Base-by-base conservation (phyloP, 352 stramenopile genomes). In the Phytopythium vexans region DNA sequence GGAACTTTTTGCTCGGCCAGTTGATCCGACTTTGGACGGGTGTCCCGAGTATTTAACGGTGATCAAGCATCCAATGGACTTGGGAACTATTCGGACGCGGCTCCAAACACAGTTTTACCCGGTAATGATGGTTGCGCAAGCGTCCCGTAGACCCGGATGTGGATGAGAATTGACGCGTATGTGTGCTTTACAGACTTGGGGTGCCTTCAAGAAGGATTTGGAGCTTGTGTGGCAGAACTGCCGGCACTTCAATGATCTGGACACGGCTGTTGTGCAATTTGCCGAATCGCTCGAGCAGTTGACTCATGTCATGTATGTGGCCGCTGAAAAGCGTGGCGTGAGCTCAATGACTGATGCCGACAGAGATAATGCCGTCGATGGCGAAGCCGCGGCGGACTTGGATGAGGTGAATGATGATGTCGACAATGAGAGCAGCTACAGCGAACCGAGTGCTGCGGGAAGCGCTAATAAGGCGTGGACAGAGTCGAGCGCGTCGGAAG, bases 211-310 rank as follows among this genome's bases (percentile, higher is more conserved):
- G 55, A 62, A 60, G 38, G 87, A 96, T 54, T 65, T 95, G 39
- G 68, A 85, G 36, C 81, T 70, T 40, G 82, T 96, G 41, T 96
- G 86, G 82, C 58, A 70, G 33, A 96, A 96, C 62, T 96, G 87
- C 56, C 76, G 83, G 34, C 57, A 61, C 35, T 96, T 89, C 57
- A 95, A 96, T 53, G 68, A 77, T 43, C 49, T 68, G 8, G 84
- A 94, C 49, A 89, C 80, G 41, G 59, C 87, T 44, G 81, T 95
- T 16, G 77, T 90, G 11, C 67, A 89, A 48, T 95, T 92, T 62
- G 82, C 85, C 14, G 61, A 89, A 38, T 62, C 70, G 33, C 60
- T 96, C 8, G 77, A 81, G 8, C 70, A 68, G 21, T 68, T 95
- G 57, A 89, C 77, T 48, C 66, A 72, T 41, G 60, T 64, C 15